Percentiles rank a stretch among this genome's conserved stretches.
Conservation (phyloP, 306 rosid genomes). For the Cajanus cajan region DNA sequence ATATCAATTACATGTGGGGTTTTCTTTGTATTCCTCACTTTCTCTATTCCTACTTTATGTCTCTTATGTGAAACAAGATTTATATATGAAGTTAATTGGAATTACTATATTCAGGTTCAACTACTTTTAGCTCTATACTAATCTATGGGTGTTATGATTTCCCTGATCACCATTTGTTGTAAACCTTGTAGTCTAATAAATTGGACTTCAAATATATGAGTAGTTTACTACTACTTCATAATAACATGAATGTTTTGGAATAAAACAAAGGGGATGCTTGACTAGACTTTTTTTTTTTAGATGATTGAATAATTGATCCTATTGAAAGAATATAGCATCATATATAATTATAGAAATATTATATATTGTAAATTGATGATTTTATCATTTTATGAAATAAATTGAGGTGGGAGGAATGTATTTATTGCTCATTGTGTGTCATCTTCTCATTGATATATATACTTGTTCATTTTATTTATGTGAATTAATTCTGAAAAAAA, state of each 20-base stretch:
- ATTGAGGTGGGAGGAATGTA: background rate
- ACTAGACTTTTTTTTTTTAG: background rate
- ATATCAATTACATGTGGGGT: background rate
- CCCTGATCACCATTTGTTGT: background rate
- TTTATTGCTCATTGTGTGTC: constrained; percentile 2
- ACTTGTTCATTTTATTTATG: background rate
- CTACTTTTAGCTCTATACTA: background rate
- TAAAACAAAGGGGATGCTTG: background rate
- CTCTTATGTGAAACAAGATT: background rate
- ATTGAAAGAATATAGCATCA: constrained; percentile 1
- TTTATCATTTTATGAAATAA: constrained; percentile 12
- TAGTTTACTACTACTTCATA: background rate
- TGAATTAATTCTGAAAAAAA: constrained; percentile 19
- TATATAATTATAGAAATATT: background rate
- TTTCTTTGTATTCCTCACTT: background rate
- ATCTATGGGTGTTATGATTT: background rate
- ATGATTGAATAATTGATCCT: background rate
- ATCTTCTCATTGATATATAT: no score
- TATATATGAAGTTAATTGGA: background rate
- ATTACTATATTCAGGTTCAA: background rate
- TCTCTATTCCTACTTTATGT: background rate
- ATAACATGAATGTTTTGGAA: constrained; percentile 1
- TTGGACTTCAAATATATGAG: background rate
- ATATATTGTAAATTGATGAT: background rate
- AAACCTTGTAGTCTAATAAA: background rate